Evolutionary conservation across 306 rosid genomes (phyloP), one percentile per base, ranked within the genome.

Genomic region (Spatholobus suberectus): DNA sequence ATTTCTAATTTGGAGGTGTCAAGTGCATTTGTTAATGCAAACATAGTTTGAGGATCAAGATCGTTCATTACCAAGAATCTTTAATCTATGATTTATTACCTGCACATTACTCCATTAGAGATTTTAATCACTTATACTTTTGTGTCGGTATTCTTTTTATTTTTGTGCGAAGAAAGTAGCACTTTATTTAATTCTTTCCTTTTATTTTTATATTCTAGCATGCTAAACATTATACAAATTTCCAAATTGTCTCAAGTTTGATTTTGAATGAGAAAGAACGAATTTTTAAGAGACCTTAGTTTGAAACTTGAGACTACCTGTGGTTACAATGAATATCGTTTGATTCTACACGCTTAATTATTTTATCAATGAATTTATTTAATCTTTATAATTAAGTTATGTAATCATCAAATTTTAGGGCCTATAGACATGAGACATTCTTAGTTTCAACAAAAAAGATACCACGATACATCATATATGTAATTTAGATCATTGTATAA

Each of bases 1-100:
- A 38, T 38, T 38, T 68, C n/a, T 40, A 20, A 38, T 5, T 21
- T 55, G 77, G 44, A 46, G 8, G 58, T 58, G 43, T 32, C 9
- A 11, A 23, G 79, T 58, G 26, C 35, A 67, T 71, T 5, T 47
- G 46, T 37, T 35, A 24, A 65, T 52, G 70, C 23, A 72, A 47
- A 40, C 34, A 58, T 44, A 73, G 58, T 41, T 55, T 43, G 23
- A 52, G 46, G 23, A 8, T 34, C 68, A 35, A 49, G 74, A 73
- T 59, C 43, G 73, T 32, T 5, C 37, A 71, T 29, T 75, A 75
- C 54, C 43, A 68, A 65, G 59, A 54, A 18, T 43, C 66, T 58
- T 18, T 40, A 74, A 74, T 37, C 21, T 55, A 54, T 1, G 29
- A 41, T 40, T 35, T 14, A 23, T 57, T 12, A 21, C 37, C 43